A percentile compares a stretch with the other conserved stretches of the same genome.
These are phyloP conservation scores for Phialocephala sp. DNA, from an alignment of 2,329 filamentous ascomycete genomes.

Conservation along the genomic window DNA sequence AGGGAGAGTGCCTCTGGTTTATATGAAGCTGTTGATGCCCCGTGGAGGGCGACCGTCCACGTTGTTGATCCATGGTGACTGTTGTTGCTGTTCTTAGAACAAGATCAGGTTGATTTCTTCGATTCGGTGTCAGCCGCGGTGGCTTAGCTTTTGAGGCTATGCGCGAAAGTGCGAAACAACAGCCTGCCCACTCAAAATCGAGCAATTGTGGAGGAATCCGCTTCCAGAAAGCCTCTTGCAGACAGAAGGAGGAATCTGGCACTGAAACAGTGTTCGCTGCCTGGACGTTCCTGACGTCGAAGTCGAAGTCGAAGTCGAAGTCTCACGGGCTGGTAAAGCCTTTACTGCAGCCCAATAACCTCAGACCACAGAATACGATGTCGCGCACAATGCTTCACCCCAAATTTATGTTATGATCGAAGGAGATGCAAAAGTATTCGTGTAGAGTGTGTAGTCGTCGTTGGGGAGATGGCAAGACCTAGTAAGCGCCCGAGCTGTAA, in stretches of 20 bases:
- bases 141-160: slow-evolving; percentile 42
- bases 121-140: slow-evolving; percentile 36
- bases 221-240: slow-evolving; percentile 18
- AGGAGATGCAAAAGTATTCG: slow-evolving; percentile 1
- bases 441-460: background rate
- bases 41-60: slow-evolving; percentile 67
- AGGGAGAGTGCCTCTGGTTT: slow-evolving; percentile 71
- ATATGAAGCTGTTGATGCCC: slow-evolving; percentile 65
- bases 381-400: slow-evolving; percentile 8
- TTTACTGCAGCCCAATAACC: background rate
- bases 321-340: background rate
- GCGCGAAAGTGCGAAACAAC: slow-evolving; percentile 35
- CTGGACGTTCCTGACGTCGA: slow-evolving; percentile 27
- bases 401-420: background rate
- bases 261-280: slow-evolving; percentile 25
- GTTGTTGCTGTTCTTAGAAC: slow-evolving; percentile 46
- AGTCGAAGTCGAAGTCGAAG: background rate
- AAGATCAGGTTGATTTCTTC: slow-evolving; percentile 33
- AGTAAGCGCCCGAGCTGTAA: slow-evolving; percentile 19
- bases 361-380: slow-evolving; percentile 8
- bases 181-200: slow-evolving; percentile 28
- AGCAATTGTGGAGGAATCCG: slow-evolving; percentile 18
- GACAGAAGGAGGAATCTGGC: slow-evolving; percentile 20
- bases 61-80: slow-evolving; percentile 58
- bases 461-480: background rate